These are phyloP conservation scores for Carex parvula DNA, from an alignment of 176 grass and related monocot genomes.

Conservation along the genomic window DNA sequence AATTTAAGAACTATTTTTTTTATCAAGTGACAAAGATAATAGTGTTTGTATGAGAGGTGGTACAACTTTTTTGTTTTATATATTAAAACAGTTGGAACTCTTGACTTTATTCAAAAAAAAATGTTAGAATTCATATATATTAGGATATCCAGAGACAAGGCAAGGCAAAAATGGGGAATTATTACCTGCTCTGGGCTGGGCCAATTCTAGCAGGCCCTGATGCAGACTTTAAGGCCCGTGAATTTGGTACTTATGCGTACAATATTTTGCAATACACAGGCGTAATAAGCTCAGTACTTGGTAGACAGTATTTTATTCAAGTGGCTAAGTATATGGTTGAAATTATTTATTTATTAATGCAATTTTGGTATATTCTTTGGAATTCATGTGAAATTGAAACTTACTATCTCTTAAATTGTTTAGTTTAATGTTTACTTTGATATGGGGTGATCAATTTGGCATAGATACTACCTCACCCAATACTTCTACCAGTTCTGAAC, in stretches of 20 bases:
- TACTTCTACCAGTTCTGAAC: not conserved
- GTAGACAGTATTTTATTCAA: no score
- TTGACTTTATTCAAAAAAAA: no score
- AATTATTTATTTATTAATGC: not conserved
- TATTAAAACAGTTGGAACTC: no score
- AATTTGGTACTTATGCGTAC: not conserved
- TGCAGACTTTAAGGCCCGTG: no score
- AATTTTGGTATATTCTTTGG: not conserved
- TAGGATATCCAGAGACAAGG: not conserved
- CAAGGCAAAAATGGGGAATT: not conserved
- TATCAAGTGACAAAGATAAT: no score
- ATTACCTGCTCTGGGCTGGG: not conserved
- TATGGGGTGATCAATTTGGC: not conserved
- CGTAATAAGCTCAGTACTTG: no score
- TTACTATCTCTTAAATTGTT: not conserved
- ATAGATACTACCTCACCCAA: not conserved
- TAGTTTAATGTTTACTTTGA: not conserved
- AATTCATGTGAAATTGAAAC: not conserved
- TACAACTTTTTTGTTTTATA: no score
- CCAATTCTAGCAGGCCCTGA: not conserved
- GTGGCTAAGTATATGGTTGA: no score
- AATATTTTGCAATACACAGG: no score
- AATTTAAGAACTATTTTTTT: no score
- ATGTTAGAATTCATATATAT: not conserved
- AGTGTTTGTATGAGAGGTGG: no score